Evolutionary conservation across 2,329 filamentous ascomycete species (phyloP).

Genomic region (Fusarium sp.): DNA sequence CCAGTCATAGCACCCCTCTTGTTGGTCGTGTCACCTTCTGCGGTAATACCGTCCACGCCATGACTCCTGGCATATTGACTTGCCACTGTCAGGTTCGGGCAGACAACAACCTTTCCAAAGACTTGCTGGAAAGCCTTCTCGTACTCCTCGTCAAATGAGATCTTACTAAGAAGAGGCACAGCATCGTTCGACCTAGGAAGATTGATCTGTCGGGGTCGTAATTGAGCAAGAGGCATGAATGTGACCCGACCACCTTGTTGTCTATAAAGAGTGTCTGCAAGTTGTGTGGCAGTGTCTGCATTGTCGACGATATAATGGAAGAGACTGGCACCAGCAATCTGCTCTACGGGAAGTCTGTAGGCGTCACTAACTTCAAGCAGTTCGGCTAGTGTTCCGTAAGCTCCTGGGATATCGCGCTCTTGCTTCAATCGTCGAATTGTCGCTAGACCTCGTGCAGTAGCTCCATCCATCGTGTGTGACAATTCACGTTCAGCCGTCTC

Average conservation of each 20-base stretch:
- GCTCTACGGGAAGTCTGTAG: conserved; percentile 91
- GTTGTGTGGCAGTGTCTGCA: conserved; percentile 84
- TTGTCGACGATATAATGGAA: conserved; percentile 98
- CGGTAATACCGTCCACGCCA: conserved; percentile 91
- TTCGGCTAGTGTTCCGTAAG: conserved; percentile 93
- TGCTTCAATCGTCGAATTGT: conserved; percentile 86
- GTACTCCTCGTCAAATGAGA: conserved; percentile 81
- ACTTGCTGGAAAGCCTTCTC: conserved; percentile 93
- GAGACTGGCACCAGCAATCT: conserved; percentile 89
- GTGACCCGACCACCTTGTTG: conserved; percentile 89
- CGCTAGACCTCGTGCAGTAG: conserved; percentile 88
- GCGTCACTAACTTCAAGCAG: conserved; percentile 87
- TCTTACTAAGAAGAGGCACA: conserved; percentile 86
- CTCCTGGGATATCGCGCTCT: conserved; percentile 83
- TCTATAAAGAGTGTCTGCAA: conserved; percentile 83
- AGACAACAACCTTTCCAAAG: conserved; percentile 95
- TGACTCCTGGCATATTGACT: conserved; percentile 93
- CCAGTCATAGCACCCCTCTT: conserved; percentile 96
- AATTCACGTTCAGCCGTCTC: conserved; percentile 82
- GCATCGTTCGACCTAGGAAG: conserved; percentile 90
- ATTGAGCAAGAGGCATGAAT: conserved; percentile 90
- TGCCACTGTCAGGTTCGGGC: conserved; percentile 88
- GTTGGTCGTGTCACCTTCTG: conserved; percentile 93
- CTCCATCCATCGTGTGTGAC: conserved; percentile 88
- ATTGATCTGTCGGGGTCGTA: conserved; percentile 78